Base-by-base conservation (phyloP, 2,329 filamentous ascomycete species). In the Lachnellula arida region DNA sequence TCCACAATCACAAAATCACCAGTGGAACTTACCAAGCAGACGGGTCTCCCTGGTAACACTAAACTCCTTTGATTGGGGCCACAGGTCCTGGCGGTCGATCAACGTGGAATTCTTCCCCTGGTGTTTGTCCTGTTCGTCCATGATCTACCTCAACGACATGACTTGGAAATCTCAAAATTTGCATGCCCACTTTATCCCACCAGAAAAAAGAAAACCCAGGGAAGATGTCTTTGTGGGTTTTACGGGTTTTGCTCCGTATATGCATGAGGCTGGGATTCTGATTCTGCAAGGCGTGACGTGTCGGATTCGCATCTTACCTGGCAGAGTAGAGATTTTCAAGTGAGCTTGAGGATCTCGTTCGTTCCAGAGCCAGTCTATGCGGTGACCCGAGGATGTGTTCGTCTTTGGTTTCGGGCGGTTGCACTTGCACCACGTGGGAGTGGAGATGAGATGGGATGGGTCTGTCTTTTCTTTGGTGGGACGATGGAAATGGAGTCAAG, bases 11-110 rank as follows among this genome's bases (percentile, higher is more conserved):
- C 23, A 23, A 22, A 32, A 23, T 23, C 44, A 44, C 12, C 8
- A 28, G 44, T 25, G 44, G 23, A 17, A 47, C 23, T 12, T 28
- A 44, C 54, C 50, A 47, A 51, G 28, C 55, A 34, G 55, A 57
- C 51, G 55, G 55, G 51, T 57, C 44, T 46, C 15, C 44, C 51
- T 46, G 47, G 46, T 32, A 25, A 39, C 39, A 22, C n/a, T 22
- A 14, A 28, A 15, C 15, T 15, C 19, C 22, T n/a, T n/a, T n/a
- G 15, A 28, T 28, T 43, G 15, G 14, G 32, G 35, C 22, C 22
- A 28, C 15, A 4, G 5, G 6, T 43, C 9, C 37, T 14, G 42
- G 35, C 2, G 42, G 19, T 44, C 42, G 39, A 32, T 23, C 22
- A 12, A 3, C 25, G 15, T 40, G 8, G n/a, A 40, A 40, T 40